Percentiles rank a stretch among this genome's conserved stretches.
Evolutionary conservation across 192 early-diverging fungal genomes (phyloP).

Genomic region (Mortierella alpina): DNA sequence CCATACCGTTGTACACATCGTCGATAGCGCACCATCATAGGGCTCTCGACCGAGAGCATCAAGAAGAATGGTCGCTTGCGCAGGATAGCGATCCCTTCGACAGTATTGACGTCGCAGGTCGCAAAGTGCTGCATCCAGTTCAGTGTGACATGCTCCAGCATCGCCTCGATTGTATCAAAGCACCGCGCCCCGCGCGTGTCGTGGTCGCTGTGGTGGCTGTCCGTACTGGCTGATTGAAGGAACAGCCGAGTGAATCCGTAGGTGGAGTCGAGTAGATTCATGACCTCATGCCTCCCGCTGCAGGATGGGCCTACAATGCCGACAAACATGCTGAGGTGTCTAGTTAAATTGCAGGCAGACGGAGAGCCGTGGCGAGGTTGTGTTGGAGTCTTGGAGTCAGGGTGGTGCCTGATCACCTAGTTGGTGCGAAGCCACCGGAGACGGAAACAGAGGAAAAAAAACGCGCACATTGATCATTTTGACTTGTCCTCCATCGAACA

Average conservation of each 20-base stretch:
- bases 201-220: background rate
- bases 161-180: conserved; percentile 69
- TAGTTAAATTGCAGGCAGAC: no score
- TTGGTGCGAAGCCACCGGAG: no score
- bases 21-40: conserved; percentile 73
- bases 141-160: conserved; percentile 76
- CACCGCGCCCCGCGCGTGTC: background rate
- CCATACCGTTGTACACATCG: conserved; percentile 61
- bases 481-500: background rate
- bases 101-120: conserved; percentile 68
- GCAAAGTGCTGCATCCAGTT: conserved; percentile 83
- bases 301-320: conserved; percentile 72
- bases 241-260: conserved; percentile 63
- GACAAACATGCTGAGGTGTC: conserved; percentile 70
- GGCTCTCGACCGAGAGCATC: conserved; percentile 88
- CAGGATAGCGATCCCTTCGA: conserved; percentile 68
- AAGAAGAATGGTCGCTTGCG: conserved; percentile 87
- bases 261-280: conserved; percentile 62
- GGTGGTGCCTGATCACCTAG: no score
- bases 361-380: no score
- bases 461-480: background rate
- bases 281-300: conserved; percentile 75
- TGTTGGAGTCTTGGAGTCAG: no score
- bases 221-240: conserved; percentile 4
- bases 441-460: no score